phyloP scores from a whole-genome alignment of 441 rosid species.

The Manihot esculenta region DNA sequence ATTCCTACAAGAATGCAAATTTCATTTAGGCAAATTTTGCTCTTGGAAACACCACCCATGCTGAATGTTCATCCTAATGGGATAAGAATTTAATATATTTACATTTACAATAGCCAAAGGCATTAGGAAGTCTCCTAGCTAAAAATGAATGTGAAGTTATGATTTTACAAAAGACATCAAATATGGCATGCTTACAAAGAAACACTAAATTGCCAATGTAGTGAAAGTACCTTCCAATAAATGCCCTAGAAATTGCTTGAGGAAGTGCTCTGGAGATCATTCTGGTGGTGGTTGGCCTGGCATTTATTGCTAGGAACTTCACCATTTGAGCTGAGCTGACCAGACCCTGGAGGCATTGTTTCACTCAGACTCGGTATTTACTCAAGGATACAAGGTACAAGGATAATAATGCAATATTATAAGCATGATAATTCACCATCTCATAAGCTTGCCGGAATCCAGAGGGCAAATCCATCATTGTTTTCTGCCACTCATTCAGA shows the following conservation, averaged over 20 bases:
- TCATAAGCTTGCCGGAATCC: slow-evolving; percentile 97
- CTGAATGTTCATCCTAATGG: too few relatives aligned
- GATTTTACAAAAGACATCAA: neutral
- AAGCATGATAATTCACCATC: slow-evolving; percentile 53
- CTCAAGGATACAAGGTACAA: neutral
- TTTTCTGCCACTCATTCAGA: slow-evolving; percentile 93
- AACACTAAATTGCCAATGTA: neutral
- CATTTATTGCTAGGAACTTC: slow-evolving; percentile 81
- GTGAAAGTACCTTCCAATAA: slow-evolving; percentile 80
- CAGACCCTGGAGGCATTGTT: slow-evolving; percentile 65
- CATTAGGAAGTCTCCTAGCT: neutral
- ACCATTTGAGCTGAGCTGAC: slow-evolving; percentile 98
- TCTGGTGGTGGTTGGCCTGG: slow-evolving; percentile 87
- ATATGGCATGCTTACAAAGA: neutral
- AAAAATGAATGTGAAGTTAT: neutral
- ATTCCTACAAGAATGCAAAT: neutral
- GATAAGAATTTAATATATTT: neutral
- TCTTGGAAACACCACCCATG: neutral
- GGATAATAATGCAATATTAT: slow-evolving; percentile 1
- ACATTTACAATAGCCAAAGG: neutral
- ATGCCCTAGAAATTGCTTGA: slow-evolving; percentile 78
- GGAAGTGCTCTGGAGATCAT: slow-evolving; percentile 85
- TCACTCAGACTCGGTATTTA: slow-evolving; percentile 19
- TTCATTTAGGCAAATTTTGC: neutral
- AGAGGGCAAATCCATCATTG: slow-evolving; percentile 94